Percentiles rank a stretch among this genome's conserved stretches.
Evolutionary conservation across 163 green algal species (phyloP).

Genomic region (Scenedesmus sp.): DNA sequence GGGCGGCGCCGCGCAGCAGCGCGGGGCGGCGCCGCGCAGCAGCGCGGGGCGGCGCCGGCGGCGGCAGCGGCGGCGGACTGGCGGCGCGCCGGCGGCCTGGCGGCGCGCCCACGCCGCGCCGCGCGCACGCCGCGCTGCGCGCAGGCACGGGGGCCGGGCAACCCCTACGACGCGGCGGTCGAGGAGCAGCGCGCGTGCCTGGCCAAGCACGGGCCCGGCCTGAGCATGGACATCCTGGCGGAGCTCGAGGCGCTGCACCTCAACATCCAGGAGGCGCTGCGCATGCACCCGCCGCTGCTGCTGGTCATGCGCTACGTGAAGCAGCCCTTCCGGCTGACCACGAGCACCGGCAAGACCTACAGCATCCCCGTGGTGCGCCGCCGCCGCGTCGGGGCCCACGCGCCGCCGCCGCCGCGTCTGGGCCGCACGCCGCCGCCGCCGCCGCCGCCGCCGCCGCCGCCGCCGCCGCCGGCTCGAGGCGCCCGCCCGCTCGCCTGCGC

Average conservation of each 20-base stretch:
- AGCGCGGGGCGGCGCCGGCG: too few species aligned
- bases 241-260: conserved; percentile 91
- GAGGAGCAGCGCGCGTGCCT: conserved; percentile 91
- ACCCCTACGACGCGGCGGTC: conserved; percentile 49
- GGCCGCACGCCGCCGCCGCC: too few species aligned
- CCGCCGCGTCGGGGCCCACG: too few species aligned
- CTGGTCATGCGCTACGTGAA: conserved; percentile 95
- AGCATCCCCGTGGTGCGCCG: conserved; percentile 86
- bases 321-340: conserved; percentile 87
- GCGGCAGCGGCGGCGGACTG: too few species aligned
- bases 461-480: too few species aligned
- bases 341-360: conserved; percentile 75
- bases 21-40: too few species aligned
- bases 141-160: background rate
- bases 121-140: background rate
- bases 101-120: background rate
- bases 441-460: too few species aligned
- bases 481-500: too few species aligned
- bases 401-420: too few species aligned
- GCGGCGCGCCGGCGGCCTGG: background rate
- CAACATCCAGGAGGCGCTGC: conserved; percentile 89
- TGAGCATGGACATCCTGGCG: conserved; percentile 90
- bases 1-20: too few species aligned
- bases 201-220: conserved; percentile 70
- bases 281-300: conserved; percentile 94